Percentiles rank a stretch among this genome's conserved stretches.
Conservation (phyloP, 257 asterid genomes). For the Solanum phureja region DNA sequence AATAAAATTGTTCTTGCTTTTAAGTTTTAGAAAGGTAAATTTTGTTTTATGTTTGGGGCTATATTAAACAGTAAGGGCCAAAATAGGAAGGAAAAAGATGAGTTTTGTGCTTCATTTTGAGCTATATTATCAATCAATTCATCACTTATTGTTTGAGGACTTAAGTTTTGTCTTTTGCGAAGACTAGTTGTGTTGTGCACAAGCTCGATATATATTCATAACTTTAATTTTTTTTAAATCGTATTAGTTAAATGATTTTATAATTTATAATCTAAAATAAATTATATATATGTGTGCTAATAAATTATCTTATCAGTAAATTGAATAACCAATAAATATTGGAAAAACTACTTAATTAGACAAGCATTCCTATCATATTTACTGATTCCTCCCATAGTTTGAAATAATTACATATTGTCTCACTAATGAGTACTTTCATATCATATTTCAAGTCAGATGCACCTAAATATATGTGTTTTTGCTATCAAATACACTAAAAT, state of each 20-base stretch:
- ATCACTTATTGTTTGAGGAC: not conserved
- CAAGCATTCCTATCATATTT: not conserved
- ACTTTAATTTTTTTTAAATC: too few relatives aligned
- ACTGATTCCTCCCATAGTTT: too few relatives aligned
- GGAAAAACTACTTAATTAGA: too few relatives aligned
- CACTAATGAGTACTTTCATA: not conserved
- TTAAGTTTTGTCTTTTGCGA: too few relatives aligned
- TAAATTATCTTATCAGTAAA: not conserved
- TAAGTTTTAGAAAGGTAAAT: not conserved
- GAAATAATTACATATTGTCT: not conserved
- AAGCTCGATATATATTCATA: not conserved
- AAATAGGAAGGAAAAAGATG: not conserved
- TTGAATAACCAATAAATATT: too few relatives aligned
- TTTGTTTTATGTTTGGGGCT: not conserved
- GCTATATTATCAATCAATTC: not conserved
- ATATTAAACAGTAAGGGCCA: not conserved
- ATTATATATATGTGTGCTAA: too few relatives aligned
- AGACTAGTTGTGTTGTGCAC: not conserved
- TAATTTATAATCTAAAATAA: too few relatives aligned
- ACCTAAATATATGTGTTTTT: too few relatives aligned
- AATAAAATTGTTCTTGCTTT: not conserved
- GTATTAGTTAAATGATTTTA: not conserved
- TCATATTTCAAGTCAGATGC: too few relatives aligned
- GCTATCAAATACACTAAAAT: not conserved
- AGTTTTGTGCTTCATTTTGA: not conserved